Conservation (phyloP, 306 rosid genomes). For the Carpinus viminea region DNA sequence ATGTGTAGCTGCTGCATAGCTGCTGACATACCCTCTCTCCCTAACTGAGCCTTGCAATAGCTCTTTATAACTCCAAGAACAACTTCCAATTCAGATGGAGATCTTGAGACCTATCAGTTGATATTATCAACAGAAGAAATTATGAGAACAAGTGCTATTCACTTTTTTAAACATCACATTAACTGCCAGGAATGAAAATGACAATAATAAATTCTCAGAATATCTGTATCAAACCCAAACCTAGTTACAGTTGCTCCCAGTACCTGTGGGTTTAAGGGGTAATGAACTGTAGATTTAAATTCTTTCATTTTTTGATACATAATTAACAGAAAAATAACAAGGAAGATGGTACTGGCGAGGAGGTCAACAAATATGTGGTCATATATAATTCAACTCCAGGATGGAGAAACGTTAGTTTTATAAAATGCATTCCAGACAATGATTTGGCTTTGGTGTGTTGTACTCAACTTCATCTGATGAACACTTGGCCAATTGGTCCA, state of each 20-base stretch:
- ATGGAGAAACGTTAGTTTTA: neutral
- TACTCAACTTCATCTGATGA: neutral
- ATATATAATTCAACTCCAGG: neutral
- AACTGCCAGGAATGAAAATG: constrained; percentile 22
- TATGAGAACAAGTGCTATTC: constrained; percentile 18
- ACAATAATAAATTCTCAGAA: neutral
- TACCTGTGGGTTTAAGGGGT: constrained; percentile 6
- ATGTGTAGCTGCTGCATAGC: constrained; percentile 71
- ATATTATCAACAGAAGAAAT: constrained; percentile 29
- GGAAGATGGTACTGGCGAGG: neutral
- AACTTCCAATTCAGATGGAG: constrained; percentile 84
- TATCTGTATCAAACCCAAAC: constrained; percentile 1
- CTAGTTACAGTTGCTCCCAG: neutral
- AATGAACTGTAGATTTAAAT: neutral
- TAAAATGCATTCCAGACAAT: neutral
- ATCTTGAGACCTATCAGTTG: constrained; percentile 61
- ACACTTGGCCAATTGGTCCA: too few relatives aligned
- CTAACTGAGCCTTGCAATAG: constrained; percentile 73
- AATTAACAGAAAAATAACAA: neutral
- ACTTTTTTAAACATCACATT: constrained; percentile 3
- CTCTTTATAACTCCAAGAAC: constrained; percentile 85
- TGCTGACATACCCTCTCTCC: constrained; percentile 60
- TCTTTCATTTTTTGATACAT: neutral
- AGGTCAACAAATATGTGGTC: neutral
- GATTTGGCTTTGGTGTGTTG: neutral